Evolutionary conservation across 148 eudicot genomes (phyloP).

Genomic region (Silene latifolia): DNA sequence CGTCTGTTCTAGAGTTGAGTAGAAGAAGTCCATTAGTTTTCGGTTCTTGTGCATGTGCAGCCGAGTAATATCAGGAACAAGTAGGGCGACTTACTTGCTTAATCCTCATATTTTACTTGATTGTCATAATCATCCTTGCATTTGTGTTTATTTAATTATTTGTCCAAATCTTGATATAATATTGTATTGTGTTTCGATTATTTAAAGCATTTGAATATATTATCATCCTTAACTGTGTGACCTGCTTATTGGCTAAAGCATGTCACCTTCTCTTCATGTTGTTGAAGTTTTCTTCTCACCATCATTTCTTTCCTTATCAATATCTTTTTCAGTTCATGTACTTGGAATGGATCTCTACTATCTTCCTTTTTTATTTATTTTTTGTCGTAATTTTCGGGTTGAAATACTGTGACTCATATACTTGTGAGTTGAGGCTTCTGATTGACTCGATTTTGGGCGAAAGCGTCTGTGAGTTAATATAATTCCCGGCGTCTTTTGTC

Average conservation of each 20-base stretch:
- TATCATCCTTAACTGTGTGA: neutral
- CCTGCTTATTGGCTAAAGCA: slow-evolving; percentile 9
- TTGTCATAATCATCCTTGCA: neutral
- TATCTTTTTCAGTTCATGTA: neutral
- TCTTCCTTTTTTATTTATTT: neutral
- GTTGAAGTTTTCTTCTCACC: slow-evolving; percentile 8
- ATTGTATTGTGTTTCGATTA: neutral
- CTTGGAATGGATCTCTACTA: neutral
- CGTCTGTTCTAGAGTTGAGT: neutral
- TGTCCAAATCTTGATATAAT: slow-evolving; percentile 1
- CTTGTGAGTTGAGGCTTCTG: too few relatives aligned
- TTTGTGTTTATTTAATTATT: slow-evolving; percentile 14
- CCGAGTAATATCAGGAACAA: slow-evolving; percentile 16
- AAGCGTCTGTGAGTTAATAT: too few relatives aligned
- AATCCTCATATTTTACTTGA: neutral
- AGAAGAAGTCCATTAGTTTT: neutral
- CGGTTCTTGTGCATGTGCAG: slow-evolving; percentile 16
- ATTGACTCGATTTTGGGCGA: too few relatives aligned
- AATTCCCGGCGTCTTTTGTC: too few relatives aligned
- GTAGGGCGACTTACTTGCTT: slow-evolving; percentile 14
- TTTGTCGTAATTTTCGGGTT: neutral
- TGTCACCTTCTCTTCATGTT: neutral
- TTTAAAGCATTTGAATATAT: neutral
- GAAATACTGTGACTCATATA: neutral
- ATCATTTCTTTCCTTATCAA: neutral